Conservation (phyloP, 345 rosid genomes). For the Geranium brycei region DNA sequence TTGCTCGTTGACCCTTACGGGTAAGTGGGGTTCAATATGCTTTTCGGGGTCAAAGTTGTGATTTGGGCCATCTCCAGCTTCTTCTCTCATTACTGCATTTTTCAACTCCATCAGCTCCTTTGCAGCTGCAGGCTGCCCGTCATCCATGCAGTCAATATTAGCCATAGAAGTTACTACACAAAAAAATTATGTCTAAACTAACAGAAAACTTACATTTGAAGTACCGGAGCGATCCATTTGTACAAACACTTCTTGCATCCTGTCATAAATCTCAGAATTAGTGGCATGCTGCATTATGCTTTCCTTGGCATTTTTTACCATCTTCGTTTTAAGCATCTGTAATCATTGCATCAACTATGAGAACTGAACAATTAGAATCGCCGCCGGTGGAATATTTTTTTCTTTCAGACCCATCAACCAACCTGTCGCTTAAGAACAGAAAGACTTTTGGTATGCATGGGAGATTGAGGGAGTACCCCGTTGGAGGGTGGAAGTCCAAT, state of each 20-base stretch:
- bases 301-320: conserved; percentile 23
- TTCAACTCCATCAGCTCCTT: conserved; percentile 23
- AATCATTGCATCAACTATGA: neutral
- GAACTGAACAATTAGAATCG: neutral
- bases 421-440: conserved; percentile 29
- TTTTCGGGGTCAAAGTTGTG: conserved; percentile 17
- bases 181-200: too few relatives aligned
- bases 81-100: conserved; percentile 18
- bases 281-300: conserved; percentile 16
- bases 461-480: conserved; percentile 36
- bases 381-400: neutral
- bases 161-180: neutral
- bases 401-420: neutral
- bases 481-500: conserved; percentile 31
- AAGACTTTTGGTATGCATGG: conserved; percentile 33
- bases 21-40: conserved; percentile 22
- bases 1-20: conserved; percentile 28
- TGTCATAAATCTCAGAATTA: conserved; percentile 24
- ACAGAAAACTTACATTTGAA: conserved; percentile 11
- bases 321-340: conserved; percentile 23
- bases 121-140: conserved; percentile 12
- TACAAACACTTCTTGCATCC: conserved; percentile 23
- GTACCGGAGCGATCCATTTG: conserved; percentile 15
- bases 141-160: neutral
- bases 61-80: neutral